These are phyloP conservation scores for Pulveroboletus sp. DNA, from an alignment of 768 basidiomycete species.

Conservation along the genomic window DNA sequence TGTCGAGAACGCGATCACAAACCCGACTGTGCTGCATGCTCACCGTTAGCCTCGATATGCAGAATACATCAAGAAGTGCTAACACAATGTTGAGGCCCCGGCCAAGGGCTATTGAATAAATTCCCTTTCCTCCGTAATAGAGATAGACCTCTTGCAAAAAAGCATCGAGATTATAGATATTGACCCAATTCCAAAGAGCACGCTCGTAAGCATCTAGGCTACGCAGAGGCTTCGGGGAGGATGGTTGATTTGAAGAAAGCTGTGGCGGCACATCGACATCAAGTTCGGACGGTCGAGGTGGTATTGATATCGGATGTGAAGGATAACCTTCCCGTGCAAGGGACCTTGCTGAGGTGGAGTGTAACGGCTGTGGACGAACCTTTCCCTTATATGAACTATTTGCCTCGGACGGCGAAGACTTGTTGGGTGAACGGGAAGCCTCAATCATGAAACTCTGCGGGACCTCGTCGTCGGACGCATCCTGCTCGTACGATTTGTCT, in stretches of 20 bases:
- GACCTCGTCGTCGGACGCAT: conserved; percentile 79
- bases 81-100: conserved; percentile 93
- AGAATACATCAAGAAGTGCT: conserved; percentile 37
- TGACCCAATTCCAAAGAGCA: conserved; percentile 98
- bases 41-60: conserved; percentile 22
- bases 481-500: conserved; percentile 56
- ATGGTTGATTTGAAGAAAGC: conserved; percentile 18
- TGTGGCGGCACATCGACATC: conserved; percentile 36
- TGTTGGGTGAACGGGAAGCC: conserved; percentile 45
- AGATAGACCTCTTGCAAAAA: conserved; percentile 94
- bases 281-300: conserved; percentile 66
- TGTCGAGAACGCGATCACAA: conserved; percentile 97
- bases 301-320: conserved; percentile 44
- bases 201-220: conserved; percentile 84
- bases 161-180: conserved; percentile 94
- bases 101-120: conserved; percentile 90
- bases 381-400: conserved; percentile 34
- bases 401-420: conserved; percentile 29
- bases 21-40: conserved; percentile 82
- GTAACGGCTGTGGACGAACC: conserved; percentile 47
- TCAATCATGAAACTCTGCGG: conserved; percentile 88
- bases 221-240: conserved; percentile 48
- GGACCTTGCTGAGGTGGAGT: conserved; percentile 46
- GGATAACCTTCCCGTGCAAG: conserved; percentile 36
- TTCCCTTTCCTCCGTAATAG: conserved; percentile 96